Evolutionary conservation across 441 rosid species (phyloP).

Genomic region (Erodium chrysanthum): DNA sequence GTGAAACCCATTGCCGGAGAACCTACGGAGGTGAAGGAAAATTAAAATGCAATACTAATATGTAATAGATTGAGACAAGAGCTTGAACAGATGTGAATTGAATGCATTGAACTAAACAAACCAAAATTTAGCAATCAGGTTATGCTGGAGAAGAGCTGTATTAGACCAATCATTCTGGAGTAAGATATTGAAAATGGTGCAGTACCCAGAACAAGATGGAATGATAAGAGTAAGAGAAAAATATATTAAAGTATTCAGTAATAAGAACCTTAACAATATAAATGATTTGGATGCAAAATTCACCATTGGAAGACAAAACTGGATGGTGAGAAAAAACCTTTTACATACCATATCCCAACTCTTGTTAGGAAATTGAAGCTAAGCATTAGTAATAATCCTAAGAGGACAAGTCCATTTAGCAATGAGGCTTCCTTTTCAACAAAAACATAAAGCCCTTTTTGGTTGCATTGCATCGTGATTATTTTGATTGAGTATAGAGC

Average conservation of each 20-base stretch:
- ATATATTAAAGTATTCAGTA: background rate
- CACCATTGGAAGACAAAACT: background rate
- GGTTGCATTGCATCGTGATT: background rate
- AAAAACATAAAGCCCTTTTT: too few species aligned
- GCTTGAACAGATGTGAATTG: background rate
- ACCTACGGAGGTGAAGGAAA: constrained; percentile 29
- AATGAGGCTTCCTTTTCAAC: too few species aligned
- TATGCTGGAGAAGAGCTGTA: background rate
- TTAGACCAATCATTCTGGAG: background rate
- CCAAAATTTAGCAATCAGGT: background rate
- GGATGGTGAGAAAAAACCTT: background rate
- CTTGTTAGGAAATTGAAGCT: background rate
- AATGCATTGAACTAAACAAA: background rate
- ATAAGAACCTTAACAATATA: background rate
- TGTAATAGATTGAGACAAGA: background rate
- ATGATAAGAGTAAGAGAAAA: background rate
- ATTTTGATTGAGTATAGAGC: background rate
- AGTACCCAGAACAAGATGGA: background rate
- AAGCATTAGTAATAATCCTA: background rate
- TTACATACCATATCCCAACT: background rate
- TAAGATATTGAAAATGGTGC: background rate
- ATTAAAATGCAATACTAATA: background rate
- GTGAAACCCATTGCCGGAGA: constrained; percentile 36
- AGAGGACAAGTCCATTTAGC: background rate
- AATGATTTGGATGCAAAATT: background rate